Base-by-base conservation (phyloP, 768 basidiomycete species). In the Kondoa subrosea region DNA sequence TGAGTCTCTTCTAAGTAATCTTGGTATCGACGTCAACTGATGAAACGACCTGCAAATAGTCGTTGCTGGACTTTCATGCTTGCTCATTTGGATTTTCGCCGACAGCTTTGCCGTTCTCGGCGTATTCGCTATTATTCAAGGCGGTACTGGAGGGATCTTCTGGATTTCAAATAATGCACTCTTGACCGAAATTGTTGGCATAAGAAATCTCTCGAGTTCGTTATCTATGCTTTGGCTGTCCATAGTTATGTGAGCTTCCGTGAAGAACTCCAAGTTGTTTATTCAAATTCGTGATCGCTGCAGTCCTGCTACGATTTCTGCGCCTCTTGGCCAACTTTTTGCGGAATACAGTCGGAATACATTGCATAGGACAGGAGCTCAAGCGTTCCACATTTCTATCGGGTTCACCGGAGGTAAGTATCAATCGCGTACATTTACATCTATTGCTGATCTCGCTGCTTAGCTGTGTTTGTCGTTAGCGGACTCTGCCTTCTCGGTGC, bases 131-230 rank as follows among this genome's bases (percentile, higher is more conserved):
- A 56, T 76, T 25, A 67, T 77, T 12, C 77, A 77, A 66, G 77
- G 77, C 30, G 68, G 56, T 26, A 17, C 40, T n/a, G 66, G 66
- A 32, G 86, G 87, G 26, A 87, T 75, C 27, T 86, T 86, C 73
- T 88, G 87, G 73, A 87, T 79, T 34, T 89, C 77, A 31, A 82
- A 82, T 56, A 85, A 80, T 32, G 85, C 83, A 57, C 12, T 68
- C 84, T 80, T 88, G 87, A 91, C 69, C 86, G 78, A 76, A 89
- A 88, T 1, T 87, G 86, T 72, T 89, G 89, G 75, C 88, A 89
- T 64, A 30, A 3, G 72, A 67, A 73, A 76, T 57, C 69, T 76
- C 17, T 68, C 67, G 30, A 73, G 71, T 27, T 74, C 73, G 15
- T 66, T 76, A 26, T 67, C 70, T 57, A 75, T 76, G 61, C 72